A percentile compares a stretch with the other conserved stretches of the same genome.
Evolutionary conservation across 495 filamentous ascomycete species (phyloP).

Genomic region (Sordaria brevicollis): DNA sequence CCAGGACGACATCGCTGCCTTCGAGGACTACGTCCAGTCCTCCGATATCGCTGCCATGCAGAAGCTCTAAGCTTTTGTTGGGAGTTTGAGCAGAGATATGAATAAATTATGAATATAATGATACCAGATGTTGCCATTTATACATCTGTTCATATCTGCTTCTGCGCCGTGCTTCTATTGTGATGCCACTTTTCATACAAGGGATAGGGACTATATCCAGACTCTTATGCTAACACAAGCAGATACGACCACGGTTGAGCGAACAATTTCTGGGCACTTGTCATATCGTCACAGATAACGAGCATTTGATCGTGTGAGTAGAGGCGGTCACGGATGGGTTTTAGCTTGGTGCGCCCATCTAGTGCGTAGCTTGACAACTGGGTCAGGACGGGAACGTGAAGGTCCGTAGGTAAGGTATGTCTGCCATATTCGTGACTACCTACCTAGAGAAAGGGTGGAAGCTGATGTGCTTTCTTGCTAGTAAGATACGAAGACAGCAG

Average conservation of each 20-base stretch:
- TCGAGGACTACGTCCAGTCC: conserved; percentile 97
- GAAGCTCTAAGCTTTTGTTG: conserved; percentile 22
- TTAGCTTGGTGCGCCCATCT: not conserved
- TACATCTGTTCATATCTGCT: not conserved
- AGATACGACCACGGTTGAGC: not conserved
- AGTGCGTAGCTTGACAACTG: not conserved
- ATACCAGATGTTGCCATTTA: not conserved
- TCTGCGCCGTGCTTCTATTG: not conserved
- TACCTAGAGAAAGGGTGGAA: not conserved
- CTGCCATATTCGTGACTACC: not conserved
- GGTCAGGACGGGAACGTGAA: not conserved
- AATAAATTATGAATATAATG: conserved; percentile 14
- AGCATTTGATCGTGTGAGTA: not conserved
- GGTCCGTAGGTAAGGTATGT: not conserved
- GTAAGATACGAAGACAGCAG: too few relatives aligned
- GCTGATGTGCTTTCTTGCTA: too few relatives aligned
- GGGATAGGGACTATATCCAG: not conserved
- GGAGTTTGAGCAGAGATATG: conserved; percentile 11
- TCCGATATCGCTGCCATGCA: conserved; percentile 64
- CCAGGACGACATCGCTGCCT: conserved; percentile 65
- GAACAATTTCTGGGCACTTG: not conserved
- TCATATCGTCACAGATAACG: not conserved
- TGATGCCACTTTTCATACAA: not conserved
- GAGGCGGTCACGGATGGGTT: not conserved
- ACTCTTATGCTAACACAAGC: not conserved